Conservation (phyloP, 371 early-diverging fungal genomes). For the Cokeromyces recurvatus region DNA sequence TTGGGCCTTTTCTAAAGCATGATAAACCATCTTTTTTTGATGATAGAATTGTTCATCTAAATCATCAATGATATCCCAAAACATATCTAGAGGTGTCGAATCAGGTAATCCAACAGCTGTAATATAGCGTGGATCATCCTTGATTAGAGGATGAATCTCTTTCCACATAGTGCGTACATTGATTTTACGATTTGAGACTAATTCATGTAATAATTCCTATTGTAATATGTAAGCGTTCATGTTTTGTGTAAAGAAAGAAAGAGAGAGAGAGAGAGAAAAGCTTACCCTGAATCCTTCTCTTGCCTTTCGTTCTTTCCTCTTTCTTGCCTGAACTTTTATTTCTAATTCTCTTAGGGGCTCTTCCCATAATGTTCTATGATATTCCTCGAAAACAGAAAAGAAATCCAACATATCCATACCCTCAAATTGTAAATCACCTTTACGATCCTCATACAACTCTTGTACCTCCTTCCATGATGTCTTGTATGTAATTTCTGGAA, state of each 20-base stretch:
- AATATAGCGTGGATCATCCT: slow-evolving; percentile 64
- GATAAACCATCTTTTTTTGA: slow-evolving; percentile 66
- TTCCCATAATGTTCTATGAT: slow-evolving; percentile 63
- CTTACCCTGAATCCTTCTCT: slow-evolving; percentile 61
- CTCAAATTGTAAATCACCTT: slow-evolving; percentile 52
- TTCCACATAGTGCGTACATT: slow-evolving; percentile 79
- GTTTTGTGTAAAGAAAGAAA: too few species aligned
- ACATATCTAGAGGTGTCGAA: slow-evolving; percentile 85
- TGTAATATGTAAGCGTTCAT: not conserved
- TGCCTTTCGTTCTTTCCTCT: slow-evolving; percentile 64
- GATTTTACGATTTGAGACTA: slow-evolving; percentile 48
- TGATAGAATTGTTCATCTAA: slow-evolving; percentile 73
- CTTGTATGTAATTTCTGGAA: slow-evolving; percentile 58
- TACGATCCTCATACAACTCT: slow-evolving; percentile 24
- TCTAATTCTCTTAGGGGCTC: slow-evolving; percentile 46
- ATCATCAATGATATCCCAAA: slow-evolving; percentile 84
- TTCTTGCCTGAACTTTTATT: slow-evolving; percentile 26
- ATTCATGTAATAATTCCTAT: slow-evolving; percentile 57
- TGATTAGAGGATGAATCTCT: slow-evolving; percentile 73
- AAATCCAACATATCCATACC: slow-evolving; percentile 80
- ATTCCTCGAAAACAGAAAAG: slow-evolving; percentile 76
- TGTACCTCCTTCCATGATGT: slow-evolving; percentile 73
- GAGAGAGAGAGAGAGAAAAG: too few species aligned
- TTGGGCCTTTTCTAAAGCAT: slow-evolving; percentile 37
- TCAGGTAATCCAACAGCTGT: slow-evolving; percentile 81